Base-by-base conservation (phyloP, 139 green algal species). In the Pleodorina starrii region DNA sequence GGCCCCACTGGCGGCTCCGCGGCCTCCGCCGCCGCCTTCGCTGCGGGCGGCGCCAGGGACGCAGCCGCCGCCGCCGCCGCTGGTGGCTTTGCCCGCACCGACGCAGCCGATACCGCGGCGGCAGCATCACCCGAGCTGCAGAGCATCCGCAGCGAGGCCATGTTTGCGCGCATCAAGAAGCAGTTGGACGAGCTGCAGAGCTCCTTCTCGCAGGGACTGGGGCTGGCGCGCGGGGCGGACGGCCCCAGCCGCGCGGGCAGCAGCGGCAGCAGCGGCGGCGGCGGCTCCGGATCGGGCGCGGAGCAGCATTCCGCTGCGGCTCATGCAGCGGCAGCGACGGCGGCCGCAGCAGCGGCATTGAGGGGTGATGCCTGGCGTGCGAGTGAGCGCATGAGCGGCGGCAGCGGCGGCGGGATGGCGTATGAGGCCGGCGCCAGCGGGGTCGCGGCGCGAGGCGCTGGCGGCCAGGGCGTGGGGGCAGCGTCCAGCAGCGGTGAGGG, bases 111-210 rank as follows among this genome's bases (percentile, higher is more conserved):
- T n/a, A n/a, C n/a, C n/a, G n/a, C n/a, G n/a, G n/a, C n/a, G n/a
- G 51, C 51, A 14, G 54, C 54, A 32, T 66, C 54, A 25, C 54
- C 54, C 54, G 21, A 66, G 9, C 36, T 85, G 78, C 80, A 76
- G 25, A 54, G 35, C 12, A n/a, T 79, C 4, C 82, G 82, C 2
- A 79, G 82, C 23, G 82, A 88, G 35, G 82, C 43, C 35, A 88
- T 88, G 82, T 88, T 88, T 54, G 63, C 82, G 10, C 32, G 63
- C 19, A 88, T 88, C 16, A 50, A 36, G 68, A 63, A 88, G 66
- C 82, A 78, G 66, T 63, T 88, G n/a, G 82, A 88, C 32, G 82
- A 77, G 2, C 82, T 88, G 46, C 82, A 88, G 35, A 88, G 46
- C 82, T 80, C 63, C n/a, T 77, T 88, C 23, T 17, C 66, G 21